Conservation (phyloP, 345 rosid species). For the Excoecaria agallocha region DNA sequence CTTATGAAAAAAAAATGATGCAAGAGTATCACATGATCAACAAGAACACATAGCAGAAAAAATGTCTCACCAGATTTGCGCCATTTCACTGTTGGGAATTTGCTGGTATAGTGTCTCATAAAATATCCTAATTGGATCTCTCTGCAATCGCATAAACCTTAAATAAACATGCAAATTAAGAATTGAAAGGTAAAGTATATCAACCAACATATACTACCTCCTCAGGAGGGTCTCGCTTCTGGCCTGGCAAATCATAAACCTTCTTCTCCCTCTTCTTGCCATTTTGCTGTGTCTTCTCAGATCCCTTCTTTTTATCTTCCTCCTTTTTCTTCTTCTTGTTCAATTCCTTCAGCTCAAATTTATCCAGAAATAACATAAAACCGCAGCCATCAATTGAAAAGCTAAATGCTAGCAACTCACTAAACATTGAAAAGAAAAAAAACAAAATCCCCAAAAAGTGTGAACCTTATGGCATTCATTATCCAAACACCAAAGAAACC, state of each 20-base stretch:
- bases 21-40: neutral
- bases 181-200: conserved; percentile 1
- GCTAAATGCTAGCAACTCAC: neutral
- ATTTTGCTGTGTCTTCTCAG: conserved; percentile 19
- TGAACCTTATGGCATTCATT: neutral
- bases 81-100: conserved; percentile 82
- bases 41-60: neutral
- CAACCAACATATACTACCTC: conserved; percentile 45
- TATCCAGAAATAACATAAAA: conserved; percentile 8
- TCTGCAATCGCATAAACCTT: conserved; percentile 49
- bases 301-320: conserved; percentile 36
- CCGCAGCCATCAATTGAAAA: neutral
- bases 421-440: neutral
- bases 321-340: conserved; percentile 47
- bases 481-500: neutral
- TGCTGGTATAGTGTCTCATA: conserved; percentile 78
- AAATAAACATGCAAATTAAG: conserved; percentile 1
- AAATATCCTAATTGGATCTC: conserved; percentile 92
- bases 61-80: conserved; percentile 77
- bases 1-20: neutral
- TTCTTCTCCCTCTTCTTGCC: conserved; percentile 70
- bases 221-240: conserved; percentile 78
- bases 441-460: neutral
- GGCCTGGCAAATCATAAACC: conserved; percentile 84
- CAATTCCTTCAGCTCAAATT: conserved; percentile 38